A percentile compares a stretch with the other conserved stretches of the same genome.
These are phyloP conservation scores for Parastagonospora avenae DNA, from an alignment of 2,329 filamentous ascomycete species.

Conservation along the genomic window DNA sequence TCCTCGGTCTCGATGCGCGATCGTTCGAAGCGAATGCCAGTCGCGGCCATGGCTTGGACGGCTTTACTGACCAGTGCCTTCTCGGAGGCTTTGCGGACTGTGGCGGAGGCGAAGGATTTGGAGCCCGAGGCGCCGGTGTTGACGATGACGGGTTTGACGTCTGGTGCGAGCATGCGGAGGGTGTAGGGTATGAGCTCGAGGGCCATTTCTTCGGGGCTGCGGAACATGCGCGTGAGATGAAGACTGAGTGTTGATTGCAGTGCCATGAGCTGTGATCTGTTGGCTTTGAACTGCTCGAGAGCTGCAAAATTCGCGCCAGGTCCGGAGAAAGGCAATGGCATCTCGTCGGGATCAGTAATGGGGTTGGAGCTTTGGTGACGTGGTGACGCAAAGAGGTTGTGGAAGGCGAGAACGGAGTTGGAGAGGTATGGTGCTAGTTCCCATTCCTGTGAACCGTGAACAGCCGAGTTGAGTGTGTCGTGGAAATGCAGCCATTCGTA, in stretches of 20 bases:
- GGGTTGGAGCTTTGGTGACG: slow-evolving; percentile 51
- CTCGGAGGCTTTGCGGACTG: slow-evolving; percentile 85
- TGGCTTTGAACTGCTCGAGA: slow-evolving; percentile 79
- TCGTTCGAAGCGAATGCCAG: slow-evolving; percentile 80
- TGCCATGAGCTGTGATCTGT: slow-evolving; percentile 72
- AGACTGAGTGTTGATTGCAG: slow-evolving; percentile 75
- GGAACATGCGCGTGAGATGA: slow-evolving; percentile 75
- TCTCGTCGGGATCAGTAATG: slow-evolving; percentile 45
- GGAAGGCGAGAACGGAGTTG: slow-evolving; percentile 86
- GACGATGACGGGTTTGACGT: slow-evolving; percentile 89
- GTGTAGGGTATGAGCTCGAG: slow-evolving; percentile 86
- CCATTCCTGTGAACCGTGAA: slow-evolving; percentile 89
- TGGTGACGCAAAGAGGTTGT: slow-evolving; percentile 81
- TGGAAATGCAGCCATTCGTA: slow-evolving; percentile 98
- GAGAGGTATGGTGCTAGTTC: slow-evolving; percentile 87
- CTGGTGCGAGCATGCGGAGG: slow-evolving; percentile 80
- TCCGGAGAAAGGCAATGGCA: slow-evolving; percentile 75
- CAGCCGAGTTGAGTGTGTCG: slow-evolving; percentile 76
- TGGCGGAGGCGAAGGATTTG: slow-evolving; percentile 66
- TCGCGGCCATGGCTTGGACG: slow-evolving; percentile 79
- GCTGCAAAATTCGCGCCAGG: slow-evolving; percentile 82
- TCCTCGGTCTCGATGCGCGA: slow-evolving; percentile 76
- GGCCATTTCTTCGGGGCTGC: slow-evolving; percentile 76
- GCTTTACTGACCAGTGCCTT: slow-evolving; percentile 79
- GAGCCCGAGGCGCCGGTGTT: slow-evolving; percentile 57